Percentiles rank a stretch among this genome's conserved stretches.
Conservation (phyloP, 2,329 filamentous ascomycete genomes). For the Trichophyton schoenleinii region DNA sequence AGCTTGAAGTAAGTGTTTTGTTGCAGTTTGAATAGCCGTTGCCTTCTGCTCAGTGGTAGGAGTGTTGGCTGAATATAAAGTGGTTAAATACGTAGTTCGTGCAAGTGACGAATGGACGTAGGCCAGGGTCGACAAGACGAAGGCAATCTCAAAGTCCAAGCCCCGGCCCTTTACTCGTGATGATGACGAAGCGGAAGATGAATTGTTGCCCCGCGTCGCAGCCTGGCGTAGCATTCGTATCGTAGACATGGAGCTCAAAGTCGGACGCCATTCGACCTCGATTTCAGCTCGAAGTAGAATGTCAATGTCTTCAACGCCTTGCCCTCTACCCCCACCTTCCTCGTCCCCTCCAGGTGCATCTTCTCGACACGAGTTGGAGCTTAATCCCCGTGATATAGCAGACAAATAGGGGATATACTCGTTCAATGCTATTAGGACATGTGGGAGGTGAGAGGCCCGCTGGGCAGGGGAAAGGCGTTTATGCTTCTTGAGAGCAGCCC, state of each 20-base stretch:
- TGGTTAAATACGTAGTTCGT: slow-evolving; percentile 55
- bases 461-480: slow-evolving; percentile 67
- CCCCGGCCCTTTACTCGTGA: slow-evolving; percentile 55
- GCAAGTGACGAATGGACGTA: slow-evolving; percentile 62
- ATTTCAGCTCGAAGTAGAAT: slow-evolving; percentile 56
- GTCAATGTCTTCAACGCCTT: slow-evolving; percentile 46
- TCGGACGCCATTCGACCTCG: slow-evolving; percentile 68
- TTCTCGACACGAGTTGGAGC: slow-evolving; percentile 31
- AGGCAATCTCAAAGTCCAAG: slow-evolving; percentile 72
- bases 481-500: slow-evolving; percentile 74
- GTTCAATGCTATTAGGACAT: slow-evolving; percentile 56
- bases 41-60: slow-evolving; percentile 57
- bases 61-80: slow-evolving; percentile 53
- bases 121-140: slow-evolving; percentile 63
- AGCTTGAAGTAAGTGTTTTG: slow-evolving; percentile 63
- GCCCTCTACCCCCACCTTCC: background rate
- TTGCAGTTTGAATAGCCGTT: slow-evolving; percentile 58
- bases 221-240: slow-evolving; percentile 8
- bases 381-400: slow-evolving; percentile 61
- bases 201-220: slow-evolving; percentile 39
- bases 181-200: background rate
- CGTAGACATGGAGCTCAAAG: slow-evolving; percentile 41
- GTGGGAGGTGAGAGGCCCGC: slow-evolving; percentile 57
- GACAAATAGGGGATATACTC: slow-evolving; percentile 76
- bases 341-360: slow-evolving; percentile 5